Conservation (phyloP, 352 stramenopile species). For the Phytophthora sp. region DNA sequence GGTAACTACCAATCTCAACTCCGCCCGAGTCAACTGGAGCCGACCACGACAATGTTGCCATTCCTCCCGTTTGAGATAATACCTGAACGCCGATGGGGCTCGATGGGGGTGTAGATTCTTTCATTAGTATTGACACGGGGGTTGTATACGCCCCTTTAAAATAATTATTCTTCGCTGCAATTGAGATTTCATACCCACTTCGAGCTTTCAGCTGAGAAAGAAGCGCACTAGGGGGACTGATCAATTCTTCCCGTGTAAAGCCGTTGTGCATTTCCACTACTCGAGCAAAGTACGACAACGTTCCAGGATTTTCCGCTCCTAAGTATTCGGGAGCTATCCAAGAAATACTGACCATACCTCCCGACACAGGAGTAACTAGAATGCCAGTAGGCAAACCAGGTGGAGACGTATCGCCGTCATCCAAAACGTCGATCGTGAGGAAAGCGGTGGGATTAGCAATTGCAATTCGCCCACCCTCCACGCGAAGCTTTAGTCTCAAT, state of each 20-base stretch:
- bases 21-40: conserved; percentile 52
- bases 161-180: conserved; percentile 40
- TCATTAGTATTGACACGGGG: conserved; percentile 27
- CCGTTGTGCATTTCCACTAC: conserved; percentile 29
- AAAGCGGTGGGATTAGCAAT: conserved; percentile 20
- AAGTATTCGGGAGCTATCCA: conserved; percentile 45
- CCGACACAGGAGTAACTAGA: conserved; percentile 22
- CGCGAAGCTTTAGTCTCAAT: conserved; percentile 38
- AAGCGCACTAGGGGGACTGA: conserved; percentile 19
- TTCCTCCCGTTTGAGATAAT: conserved; percentile 44
- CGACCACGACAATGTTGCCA: conserved; percentile 50
- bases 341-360: conserved; percentile 35
- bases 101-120: conserved; percentile 38
- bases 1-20: conserved; percentile 41
- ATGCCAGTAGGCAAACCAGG: conserved; percentile 35
- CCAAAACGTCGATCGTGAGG: conserved; percentile 46
- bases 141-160: conserved; percentile 23
- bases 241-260: conserved; percentile 13
- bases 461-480: conserved; percentile 31
- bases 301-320: conserved; percentile 37
- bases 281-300: conserved; percentile 38
- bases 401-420: conserved; percentile 59
- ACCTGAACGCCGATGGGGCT: conserved; percentile 28
- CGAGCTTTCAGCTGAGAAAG: conserved; percentile 38
- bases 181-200: conserved; percentile 36